A percentile compares a stretch with the other conserved stretches of the same genome.
phyloP scores from a whole-genome alignment of 331 rosid genomes.

The Erythrophleum ivorense region DNA sequence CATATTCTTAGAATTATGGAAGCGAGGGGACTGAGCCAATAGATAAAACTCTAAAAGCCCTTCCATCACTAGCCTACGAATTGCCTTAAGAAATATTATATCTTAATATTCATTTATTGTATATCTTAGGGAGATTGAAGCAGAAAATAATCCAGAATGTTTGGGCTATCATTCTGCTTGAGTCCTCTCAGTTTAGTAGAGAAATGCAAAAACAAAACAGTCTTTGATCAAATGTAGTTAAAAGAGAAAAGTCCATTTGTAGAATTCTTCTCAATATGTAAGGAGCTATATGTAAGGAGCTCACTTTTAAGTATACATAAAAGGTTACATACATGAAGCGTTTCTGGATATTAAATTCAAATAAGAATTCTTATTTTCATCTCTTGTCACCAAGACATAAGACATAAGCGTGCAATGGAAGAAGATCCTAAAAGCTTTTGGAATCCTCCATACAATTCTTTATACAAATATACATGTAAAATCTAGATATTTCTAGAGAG shows the following conservation, averaged over 20 bases:
- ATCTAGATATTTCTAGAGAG: no score
- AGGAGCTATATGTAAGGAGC: neutral
- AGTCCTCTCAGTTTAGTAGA: neutral
- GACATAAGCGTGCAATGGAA: no score
- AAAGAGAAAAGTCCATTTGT: neutral
- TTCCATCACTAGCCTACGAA: no score
- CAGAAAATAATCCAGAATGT: neutral
- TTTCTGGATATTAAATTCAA: neutral
- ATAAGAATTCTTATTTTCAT: neutral
- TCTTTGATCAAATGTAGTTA: neutral
- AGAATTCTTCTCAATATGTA: no score
- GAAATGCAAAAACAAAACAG: neutral
- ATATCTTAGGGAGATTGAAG: no score
- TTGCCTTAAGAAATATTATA: neutral
- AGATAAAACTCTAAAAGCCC: no score
- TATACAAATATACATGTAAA: no score
- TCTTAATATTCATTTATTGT: neutral
- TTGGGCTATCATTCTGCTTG: neutral
- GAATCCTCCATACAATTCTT: no score
- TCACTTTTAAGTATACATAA: neutral
- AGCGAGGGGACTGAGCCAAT: neutral
- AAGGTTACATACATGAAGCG: neutral
- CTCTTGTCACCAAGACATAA: neutral
- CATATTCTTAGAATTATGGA: neutral
- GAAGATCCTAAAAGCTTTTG: no score